phyloP scores from a whole-genome alignment of 768 basidiomycete genomes.

The Glaciozyma martinii region DNA sequence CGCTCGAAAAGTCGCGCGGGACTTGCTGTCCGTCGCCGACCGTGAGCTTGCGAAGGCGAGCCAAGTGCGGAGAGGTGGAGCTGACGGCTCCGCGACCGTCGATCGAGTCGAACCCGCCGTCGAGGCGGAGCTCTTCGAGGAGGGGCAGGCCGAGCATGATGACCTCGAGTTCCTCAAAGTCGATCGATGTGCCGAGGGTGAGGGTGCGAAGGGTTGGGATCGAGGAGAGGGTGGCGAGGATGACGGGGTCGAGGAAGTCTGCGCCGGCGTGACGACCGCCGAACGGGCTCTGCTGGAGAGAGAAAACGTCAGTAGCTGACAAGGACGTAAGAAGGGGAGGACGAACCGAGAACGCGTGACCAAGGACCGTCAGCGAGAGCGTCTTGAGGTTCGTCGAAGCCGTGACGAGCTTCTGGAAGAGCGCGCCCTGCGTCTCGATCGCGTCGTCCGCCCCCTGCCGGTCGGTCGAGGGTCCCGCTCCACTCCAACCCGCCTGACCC shows the following conservation, averaged over 20 bases:
- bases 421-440: background rate
- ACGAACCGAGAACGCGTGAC: background rate
- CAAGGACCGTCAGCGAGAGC: background rate
- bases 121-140: slow-evolving; percentile 5
- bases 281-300: background rate
- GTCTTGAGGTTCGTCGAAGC: background rate
- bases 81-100: background rate
- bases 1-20: background rate
- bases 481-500: background rate
- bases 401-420: slow-evolving; percentile 1
- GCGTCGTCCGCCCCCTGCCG: background rate
- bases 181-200: slow-evolving; percentile 7
- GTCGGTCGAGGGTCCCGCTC: too few relatives aligned
- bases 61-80: slow-evolving; percentile 7
- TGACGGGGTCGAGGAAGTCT: background rate
- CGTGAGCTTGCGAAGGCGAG: slow-evolving; percentile 2
- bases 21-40: background rate
- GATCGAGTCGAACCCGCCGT: slow-evolving; percentile 1
- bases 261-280: background rate
- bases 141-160: slow-evolving; percentile 5
- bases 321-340: too few relatives aligned
- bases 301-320: background rate
- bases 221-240: slow-evolving; percentile 11
- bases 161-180: slow-evolving; percentile 21
- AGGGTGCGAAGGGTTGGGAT: background rate